Base-by-base conservation (phyloP, 2,329 filamentous ascomycete genomes). In the Davidsoniella virescens region DNA sequence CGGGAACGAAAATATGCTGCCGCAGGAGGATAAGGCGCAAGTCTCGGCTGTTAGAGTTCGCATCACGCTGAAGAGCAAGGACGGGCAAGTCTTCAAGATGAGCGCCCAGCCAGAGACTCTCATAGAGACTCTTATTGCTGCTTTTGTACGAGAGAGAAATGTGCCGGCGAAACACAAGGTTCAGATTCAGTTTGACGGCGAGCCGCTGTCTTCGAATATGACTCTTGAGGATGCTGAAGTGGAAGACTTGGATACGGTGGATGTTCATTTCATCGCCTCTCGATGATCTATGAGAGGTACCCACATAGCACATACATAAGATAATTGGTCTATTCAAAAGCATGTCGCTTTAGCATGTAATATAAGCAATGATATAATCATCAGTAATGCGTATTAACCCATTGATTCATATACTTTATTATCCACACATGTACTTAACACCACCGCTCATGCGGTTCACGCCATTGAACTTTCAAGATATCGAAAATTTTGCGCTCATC, bases 401-500 rank as follows among this genome's bases (percentile, higher is more conserved):
- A 33, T 33, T 9, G 29, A 33, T 9, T 12, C 29, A 47, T 38
- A 47, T 18, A 7, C 16, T 18, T 20, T 14, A 12, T 44, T 25
- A n/a, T 29, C 25, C 33, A 12, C 25, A 2, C 14, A 39, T 8
- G 26, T 16, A 26, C 5, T 71, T 62, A 87, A 61, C 84, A 88
- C 67, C 84, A 83, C 52, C 86, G 70, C 62, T 92, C 77, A 60
- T 79, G 71, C 7, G 86, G 84, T 58, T 81, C 77, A 57, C 87
- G 75, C 83, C 86, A 95, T 40, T 82, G 78, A n/a, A 94, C 86
- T 0, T 82, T 84, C 50, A 95, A 63, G 8, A 81, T 68, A 64
- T 83, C 80, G 62, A 94, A 94, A 37, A 94, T 94, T 60, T 65
- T 76, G 67, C 68, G 80, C 71, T 94, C 87, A 57, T 83, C 75